Evolutionary conservation across 306 rosid species (phyloP), one percentile per base, ranked within the genome.

Genomic region (Ormosia semicastrata): DNA sequence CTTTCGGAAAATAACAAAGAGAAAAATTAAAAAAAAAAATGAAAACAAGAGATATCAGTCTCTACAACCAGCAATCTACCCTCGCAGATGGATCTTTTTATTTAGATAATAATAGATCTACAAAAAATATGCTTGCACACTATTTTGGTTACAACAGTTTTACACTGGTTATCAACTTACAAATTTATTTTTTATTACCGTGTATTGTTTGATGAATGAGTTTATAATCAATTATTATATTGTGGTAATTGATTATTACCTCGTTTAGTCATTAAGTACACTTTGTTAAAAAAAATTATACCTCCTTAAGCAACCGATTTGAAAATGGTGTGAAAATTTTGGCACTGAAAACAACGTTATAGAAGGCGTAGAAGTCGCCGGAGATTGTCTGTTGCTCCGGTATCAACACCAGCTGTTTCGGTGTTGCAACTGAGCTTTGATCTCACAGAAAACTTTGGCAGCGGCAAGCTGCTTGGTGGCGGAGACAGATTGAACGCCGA

Each of bases 401-500:
- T 81, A 6, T 93, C 95, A 12, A 88, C 73, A 14, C 88, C 89
- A 3, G n/a, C 13, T 2, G 56, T 29, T 29, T 39, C 29, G 7
- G 85, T 86, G 29, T 93, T 91, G 89, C 89, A 87, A 17, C 81
- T 32, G 30, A 81, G 84, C 85, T 86, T 93, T 46, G 91, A 89
- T 85, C 84, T 86, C 64, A 87, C 4, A 18, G 89, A 87, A 80
- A 93, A 91, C 81, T 77, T 91, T 29, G 97, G 97, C 47, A 93
- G 76, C 6, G 97, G 97, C 88, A 93, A 78, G 74, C 96, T 91
- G 54, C 97, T 93, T 18, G 97, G 97, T 11, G 92, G 97, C 1
- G 97, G 97, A 34, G 97, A 84, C 43, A 88, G 76, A 72, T 83
- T 69, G 66, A 88, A 89, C 66, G 85, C 86, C 39, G 84, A 85